These are phyloP conservation scores for Aspergillus transmontanensis DNA, from an alignment of 2,329 filamentous ascomycete genomes.

Conservation along the genomic window DNA sequence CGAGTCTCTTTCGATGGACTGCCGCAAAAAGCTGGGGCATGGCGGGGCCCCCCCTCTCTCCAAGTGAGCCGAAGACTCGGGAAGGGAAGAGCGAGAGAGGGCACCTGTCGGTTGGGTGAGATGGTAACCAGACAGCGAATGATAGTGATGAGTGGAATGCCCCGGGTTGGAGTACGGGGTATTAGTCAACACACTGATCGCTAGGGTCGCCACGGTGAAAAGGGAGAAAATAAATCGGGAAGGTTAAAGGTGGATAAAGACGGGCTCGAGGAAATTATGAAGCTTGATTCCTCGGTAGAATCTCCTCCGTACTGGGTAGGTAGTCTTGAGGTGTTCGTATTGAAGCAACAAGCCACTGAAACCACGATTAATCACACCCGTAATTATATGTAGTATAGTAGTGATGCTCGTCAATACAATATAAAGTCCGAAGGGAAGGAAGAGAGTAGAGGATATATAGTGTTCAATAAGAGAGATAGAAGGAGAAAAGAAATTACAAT, in stretches of 20 bases:
- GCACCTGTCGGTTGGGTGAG: slow-evolving; percentile 29
- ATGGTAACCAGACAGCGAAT: slow-evolving; percentile 31
- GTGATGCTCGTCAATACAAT: background rate
- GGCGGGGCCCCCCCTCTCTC: slow-evolving; percentile 43
- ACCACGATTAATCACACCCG: background rate
- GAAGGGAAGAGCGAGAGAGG: slow-evolving; percentile 41
- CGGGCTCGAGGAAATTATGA: background rate
- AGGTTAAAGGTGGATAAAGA: slow-evolving; percentile 7
- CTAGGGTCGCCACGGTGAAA: slow-evolving; percentile 45
- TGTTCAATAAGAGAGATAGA: background rate
- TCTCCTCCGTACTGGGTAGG: background rate
- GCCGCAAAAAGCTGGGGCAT: slow-evolving; percentile 38
- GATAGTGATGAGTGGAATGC: slow-evolving; percentile 35
- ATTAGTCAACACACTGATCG: slow-evolving; percentile 37
- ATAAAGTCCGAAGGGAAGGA: background rate
- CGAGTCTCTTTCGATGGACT: slow-evolving; percentile 32
- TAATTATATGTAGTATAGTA: background rate
- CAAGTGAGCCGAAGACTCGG: slow-evolving; percentile 34
- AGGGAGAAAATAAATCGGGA: slow-evolving; percentile 10
- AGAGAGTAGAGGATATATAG: background rate
- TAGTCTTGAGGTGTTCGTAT: background rate
- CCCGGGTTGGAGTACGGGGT: slow-evolving; percentile 36
- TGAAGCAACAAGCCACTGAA: background rate
- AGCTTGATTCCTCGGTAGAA: background rate
- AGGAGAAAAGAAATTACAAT: background rate